Conservation (phyloP, 129 eudicot genomes). For the Artemisia argyi region DNA sequence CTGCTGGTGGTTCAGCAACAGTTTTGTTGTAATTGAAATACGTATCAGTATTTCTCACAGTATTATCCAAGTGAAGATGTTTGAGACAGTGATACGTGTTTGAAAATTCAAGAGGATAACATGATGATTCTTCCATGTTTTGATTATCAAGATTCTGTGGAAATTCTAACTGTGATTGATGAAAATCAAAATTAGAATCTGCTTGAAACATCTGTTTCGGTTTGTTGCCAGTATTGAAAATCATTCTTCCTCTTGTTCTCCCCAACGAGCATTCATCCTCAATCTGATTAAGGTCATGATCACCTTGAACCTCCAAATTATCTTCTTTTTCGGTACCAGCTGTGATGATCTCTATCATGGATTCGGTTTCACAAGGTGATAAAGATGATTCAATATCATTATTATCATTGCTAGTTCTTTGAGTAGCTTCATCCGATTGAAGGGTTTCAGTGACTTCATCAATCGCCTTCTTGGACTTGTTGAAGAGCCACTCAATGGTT, state of each 20-base stretch:
- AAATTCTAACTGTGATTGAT: slow-evolving; percentile 31
- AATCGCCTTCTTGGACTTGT: slow-evolving; percentile 52
- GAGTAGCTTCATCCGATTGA: slow-evolving; percentile 19
- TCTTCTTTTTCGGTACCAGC: background rate
- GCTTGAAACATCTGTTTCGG: slow-evolving; percentile 8
- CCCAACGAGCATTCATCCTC: slow-evolving; percentile 13
- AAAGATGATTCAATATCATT: slow-evolving; percentile 22
- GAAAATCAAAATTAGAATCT: slow-evolving; percentile 13
- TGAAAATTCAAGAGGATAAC: slow-evolving; percentile 31
- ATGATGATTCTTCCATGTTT: slow-evolving; percentile 29
- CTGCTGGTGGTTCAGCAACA: slow-evolving; percentile 29
- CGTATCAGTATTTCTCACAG: slow-evolving; percentile 14
- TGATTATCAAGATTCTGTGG: slow-evolving; percentile 28
- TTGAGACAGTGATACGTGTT: slow-evolving; percentile 30
- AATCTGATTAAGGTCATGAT: background rate
- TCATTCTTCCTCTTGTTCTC: slow-evolving; percentile 42
- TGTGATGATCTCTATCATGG: background rate
- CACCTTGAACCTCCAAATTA: slow-evolving; percentile 9
- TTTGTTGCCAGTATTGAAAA: slow-evolving; percentile 20
- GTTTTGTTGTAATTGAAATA: slow-evolving; percentile 28
- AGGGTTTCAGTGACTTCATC: slow-evolving; percentile 33
- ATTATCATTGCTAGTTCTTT: background rate
- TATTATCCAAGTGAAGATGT: slow-evolving; percentile 24
- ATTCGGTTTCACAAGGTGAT: slow-evolving; percentile 11
- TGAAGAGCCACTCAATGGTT: slow-evolving; percentile 60